phyloP scores from a whole-genome alignment of 331 rosid species.

The Erythrophleum ivorense region DNA sequence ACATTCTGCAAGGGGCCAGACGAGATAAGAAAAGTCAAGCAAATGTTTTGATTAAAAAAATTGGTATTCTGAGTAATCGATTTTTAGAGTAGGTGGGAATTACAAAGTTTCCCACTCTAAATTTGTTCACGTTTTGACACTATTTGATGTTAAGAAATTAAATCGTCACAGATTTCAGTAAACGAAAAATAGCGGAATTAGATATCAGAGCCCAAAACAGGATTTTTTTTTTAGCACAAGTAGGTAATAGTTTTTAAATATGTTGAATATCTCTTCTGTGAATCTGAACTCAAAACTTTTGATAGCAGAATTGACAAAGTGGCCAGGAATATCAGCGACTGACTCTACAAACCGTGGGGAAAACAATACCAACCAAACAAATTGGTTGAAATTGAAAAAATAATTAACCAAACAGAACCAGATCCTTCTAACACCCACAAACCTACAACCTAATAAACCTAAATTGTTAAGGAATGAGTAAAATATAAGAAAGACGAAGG shows the following conservation, averaged over 20 bases:
- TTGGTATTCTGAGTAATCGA: constrained; percentile 19
- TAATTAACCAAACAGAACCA: background rate
- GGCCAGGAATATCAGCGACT: background rate
- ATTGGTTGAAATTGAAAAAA: background rate
- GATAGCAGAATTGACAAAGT: constrained; percentile 1
- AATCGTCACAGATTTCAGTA: background rate
- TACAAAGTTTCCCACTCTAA: background rate
- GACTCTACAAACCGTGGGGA: background rate
- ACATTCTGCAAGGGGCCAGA: constrained; percentile 33
- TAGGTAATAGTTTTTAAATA: background rate
- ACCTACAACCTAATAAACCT: background rate
- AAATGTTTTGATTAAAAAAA: background rate
- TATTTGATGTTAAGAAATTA: constrained; percentile 9
- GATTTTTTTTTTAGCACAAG: background rate
- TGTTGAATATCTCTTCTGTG: background rate
- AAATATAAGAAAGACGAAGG: background rate
- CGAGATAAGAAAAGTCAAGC: constrained; percentile 45
- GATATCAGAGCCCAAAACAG: background rate
- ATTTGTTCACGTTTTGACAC: background rate
- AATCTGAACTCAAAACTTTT: background rate
- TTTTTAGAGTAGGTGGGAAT: constrained; percentile 23
- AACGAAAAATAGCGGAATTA: background rate
- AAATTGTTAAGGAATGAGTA: background rate
- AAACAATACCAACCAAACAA: background rate
- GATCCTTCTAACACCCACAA: background rate